Conservation (phyloP, 2,329 filamentous ascomycete species). For the Blumeria graminis region DNA sequence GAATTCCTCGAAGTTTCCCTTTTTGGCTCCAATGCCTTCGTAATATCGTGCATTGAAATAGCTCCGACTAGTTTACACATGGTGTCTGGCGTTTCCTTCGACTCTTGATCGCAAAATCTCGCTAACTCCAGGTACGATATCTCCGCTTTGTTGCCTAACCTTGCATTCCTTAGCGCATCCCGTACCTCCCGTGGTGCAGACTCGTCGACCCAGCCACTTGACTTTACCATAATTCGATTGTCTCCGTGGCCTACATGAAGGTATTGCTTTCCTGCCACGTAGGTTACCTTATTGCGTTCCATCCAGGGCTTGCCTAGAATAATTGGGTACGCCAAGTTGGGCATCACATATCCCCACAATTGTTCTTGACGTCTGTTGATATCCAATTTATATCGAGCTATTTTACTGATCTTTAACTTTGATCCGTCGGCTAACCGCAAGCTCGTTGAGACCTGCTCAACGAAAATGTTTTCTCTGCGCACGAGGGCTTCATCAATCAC, state of each 20-base stretch:
- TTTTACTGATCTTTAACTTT: background rate
- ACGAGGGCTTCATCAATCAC: background rate
- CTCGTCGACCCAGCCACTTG: background rate
- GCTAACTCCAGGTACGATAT: too few relatives aligned
- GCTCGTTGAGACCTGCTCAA: background rate
- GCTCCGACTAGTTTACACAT: background rate
- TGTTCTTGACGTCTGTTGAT: background rate
- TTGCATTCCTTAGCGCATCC: background rate
- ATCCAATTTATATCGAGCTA: background rate
- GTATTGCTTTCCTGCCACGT: background rate
- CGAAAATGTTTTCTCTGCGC: background rate
- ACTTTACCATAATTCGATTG: background rate
- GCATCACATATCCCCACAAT: background rate
- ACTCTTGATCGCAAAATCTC: too few relatives aligned
- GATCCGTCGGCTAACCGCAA: background rate
- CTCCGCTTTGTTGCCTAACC: too few relatives aligned
- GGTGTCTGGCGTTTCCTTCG: too few relatives aligned
- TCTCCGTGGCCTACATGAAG: background rate
- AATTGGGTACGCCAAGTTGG: background rate
- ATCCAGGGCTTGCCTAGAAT: background rate
- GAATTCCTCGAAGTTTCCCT: background rate
- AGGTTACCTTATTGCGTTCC: background rate
- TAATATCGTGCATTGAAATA: background rate
- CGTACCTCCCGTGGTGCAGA: background rate
- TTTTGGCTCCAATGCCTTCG: background rate